These are phyloP conservation scores for Phytophthora nicotianae DNA, from an alignment of 352 stramenopile species.

Conservation along the genomic window DNA sequence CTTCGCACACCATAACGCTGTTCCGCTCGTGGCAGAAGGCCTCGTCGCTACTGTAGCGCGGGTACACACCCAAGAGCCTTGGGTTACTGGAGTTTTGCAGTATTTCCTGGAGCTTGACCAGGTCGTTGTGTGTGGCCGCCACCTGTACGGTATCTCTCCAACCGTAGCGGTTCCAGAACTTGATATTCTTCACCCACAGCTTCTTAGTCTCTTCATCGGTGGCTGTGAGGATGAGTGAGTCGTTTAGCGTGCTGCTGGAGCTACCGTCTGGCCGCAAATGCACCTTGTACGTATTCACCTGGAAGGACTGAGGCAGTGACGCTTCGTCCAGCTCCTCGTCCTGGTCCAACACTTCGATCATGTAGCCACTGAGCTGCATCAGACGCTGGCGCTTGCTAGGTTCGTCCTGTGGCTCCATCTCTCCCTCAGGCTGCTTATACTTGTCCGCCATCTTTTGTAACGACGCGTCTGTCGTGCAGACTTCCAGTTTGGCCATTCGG, in stretches of 20 bases:
- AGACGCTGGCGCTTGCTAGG: conserved; percentile 36
- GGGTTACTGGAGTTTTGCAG: conserved; percentile 20
- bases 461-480: conserved; percentile 13
- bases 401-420: conserved; percentile 26
- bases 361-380: conserved; percentile 64
- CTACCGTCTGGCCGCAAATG: conserved; percentile 34
- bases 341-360: conserved; percentile 63
- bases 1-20: conserved; percentile 27
- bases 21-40: conserved; percentile 27
- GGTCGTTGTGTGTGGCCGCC: conserved; percentile 42
- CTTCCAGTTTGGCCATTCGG: conserved; percentile 44
- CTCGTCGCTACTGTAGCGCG: conserved; percentile 35
- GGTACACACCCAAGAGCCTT: conserved; percentile 2
- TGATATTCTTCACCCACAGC: conserved; percentile 71
- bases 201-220: conserved; percentile 49
- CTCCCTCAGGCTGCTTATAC: conserved; percentile 24
- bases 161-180: conserved; percentile 70
- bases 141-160: conserved; percentile 65
- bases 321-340: conserved; percentile 46
- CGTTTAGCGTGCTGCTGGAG: conserved; percentile 38
- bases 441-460: conserved; percentile 40
- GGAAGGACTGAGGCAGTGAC: conserved; percentile 62
- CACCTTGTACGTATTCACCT: conserved; percentile 68
- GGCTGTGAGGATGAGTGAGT: conserved; percentile 63
- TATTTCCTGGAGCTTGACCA: conserved; percentile 42